A percentile compares a stretch with the other conserved stretches of the same genome.
phyloP scores from a whole-genome alignment of 257 asterid species.

The Scutellaria baicalensis region DNA sequence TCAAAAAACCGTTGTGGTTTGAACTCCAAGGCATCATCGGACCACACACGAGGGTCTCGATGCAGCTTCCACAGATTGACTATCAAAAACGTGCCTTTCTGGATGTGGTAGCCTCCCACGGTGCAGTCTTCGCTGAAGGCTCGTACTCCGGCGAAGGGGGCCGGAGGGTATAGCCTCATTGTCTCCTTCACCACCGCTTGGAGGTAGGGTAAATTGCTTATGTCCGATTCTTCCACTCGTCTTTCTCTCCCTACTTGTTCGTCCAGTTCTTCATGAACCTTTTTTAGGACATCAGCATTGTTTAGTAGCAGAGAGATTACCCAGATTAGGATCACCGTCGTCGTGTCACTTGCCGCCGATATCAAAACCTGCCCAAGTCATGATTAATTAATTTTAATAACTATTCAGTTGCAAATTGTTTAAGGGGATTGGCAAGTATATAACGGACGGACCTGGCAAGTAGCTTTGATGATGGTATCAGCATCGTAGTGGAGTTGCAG shows the following conservation, averaged over 20 bases:
- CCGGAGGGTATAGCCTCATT: background rate
- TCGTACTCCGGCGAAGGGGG: background rate
- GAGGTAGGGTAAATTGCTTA: background rate
- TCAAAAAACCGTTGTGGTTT: background rate
- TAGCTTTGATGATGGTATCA: conserved; percentile 7
- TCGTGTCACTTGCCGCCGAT: background rate
- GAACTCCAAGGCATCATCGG: background rate
- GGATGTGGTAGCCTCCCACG: background rate
- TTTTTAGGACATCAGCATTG: background rate
- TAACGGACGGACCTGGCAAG: too few species aligned
- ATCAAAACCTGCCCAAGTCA: too few species aligned
- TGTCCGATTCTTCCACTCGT: background rate
- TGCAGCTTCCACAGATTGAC: conserved; percentile 7
- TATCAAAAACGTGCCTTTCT: background rate
- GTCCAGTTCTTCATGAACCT: background rate
- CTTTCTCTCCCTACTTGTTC: background rate
- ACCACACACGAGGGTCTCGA: background rate
- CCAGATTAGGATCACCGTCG: background rate
- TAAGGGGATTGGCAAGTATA: too few species aligned
- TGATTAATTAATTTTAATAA: too few species aligned
- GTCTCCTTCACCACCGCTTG: background rate
- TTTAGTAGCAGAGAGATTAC: background rate
- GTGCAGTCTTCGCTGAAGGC: background rate
- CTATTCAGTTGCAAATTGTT: too few species aligned
- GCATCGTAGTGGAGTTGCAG: background rate